Conservation (phyloP, 2,329 filamentous ascomycete species). For the Grosmannia huntii region DNA sequence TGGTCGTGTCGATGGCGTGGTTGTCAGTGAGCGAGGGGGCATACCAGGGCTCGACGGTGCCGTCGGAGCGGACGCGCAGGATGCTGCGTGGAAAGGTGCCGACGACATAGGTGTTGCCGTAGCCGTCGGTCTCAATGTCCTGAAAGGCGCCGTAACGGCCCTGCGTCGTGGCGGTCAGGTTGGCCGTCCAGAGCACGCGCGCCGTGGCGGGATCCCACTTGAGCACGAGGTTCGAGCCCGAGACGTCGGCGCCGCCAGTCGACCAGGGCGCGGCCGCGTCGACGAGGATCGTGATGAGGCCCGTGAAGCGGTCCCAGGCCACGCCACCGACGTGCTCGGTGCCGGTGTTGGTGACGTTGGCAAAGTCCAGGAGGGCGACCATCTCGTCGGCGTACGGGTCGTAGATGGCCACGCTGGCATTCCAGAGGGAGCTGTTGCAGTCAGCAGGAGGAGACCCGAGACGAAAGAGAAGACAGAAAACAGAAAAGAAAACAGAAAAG, state of each 20-base stretch:
- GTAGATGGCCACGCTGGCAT: slow-evolving; percentile 21
- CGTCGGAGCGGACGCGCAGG: too few relatives aligned
- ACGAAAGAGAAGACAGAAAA: too few relatives aligned
- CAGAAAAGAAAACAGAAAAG: too few relatives aligned
- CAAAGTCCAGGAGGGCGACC: slow-evolving; percentile 15
- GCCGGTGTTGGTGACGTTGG: slow-evolving; percentile 5
- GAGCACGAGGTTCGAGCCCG: slow-evolving; percentile 23
- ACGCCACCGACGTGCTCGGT: too few relatives aligned
- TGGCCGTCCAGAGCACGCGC: slow-evolving; percentile 18
- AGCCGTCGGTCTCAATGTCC: slow-evolving; percentile 17
- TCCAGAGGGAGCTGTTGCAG: slow-evolving; percentile 8
- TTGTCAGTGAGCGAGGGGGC: too few relatives aligned
- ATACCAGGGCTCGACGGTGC: too few relatives aligned
- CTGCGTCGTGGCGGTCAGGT: slow-evolving; percentile 18
- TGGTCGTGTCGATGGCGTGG: too few relatives aligned
- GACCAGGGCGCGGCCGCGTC: slow-evolving; percentile 23
- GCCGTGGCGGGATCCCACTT: slow-evolving; percentile 20
- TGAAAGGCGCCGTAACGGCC: slow-evolving; percentile 25
- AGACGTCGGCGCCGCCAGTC: slow-evolving; percentile 21
- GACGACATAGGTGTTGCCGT: too few relatives aligned
- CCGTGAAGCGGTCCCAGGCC: too few relatives aligned
- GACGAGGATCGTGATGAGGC: slow-evolving; percentile 17
- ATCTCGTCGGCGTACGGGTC: slow-evolving; percentile 19
- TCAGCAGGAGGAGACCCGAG: background rate
- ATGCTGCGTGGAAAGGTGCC: too few relatives aligned